phyloP scores from a whole-genome alignment of 257 asterid species.

The Fraxinus anomala region DNA sequence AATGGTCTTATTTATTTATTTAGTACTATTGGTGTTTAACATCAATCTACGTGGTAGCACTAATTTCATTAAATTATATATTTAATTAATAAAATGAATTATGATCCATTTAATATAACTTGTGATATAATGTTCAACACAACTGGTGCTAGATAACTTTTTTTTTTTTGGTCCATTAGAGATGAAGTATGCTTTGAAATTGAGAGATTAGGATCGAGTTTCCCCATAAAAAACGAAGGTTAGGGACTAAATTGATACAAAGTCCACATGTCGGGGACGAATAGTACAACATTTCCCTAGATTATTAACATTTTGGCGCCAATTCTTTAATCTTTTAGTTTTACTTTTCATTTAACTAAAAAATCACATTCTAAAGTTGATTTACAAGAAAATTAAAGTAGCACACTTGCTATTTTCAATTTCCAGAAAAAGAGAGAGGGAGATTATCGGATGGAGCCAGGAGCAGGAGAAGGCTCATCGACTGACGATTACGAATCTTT shows the following conservation, averaged over 20 bases:
- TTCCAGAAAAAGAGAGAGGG: not conserved
- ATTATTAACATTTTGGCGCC: slow-evolving; percentile 32
- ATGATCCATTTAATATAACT: too few relatives aligned
- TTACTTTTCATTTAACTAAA: not conserved
- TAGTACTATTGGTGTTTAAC: too few relatives aligned
- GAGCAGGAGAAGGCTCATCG: slow-evolving; percentile 50
- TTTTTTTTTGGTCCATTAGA: too few relatives aligned
- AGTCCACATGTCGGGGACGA: not conserved
- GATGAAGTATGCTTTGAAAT: too few relatives aligned
- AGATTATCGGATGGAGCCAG: slow-evolving; percentile 49
- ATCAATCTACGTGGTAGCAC: too few relatives aligned
- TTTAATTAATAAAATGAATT: too few relatives aligned
- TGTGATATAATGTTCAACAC: too few relatives aligned
- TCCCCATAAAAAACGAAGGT: too few relatives aligned
- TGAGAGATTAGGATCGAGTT: too few relatives aligned
- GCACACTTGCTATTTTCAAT: not conserved
- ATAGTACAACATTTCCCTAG: not conserved
- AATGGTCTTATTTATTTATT: too few relatives aligned
- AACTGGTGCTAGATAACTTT: too few relatives aligned
- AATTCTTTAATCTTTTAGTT: slow-evolving; percentile 2
- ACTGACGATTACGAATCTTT: slow-evolving; percentile 70
- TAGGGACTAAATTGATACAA: not conserved
- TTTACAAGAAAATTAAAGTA: not conserved
- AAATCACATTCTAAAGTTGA: not conserved
- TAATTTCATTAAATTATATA: too few relatives aligned